Conservation (phyloP, 768 basidiomycete genomes). For the Collybia nuda region DNA sequence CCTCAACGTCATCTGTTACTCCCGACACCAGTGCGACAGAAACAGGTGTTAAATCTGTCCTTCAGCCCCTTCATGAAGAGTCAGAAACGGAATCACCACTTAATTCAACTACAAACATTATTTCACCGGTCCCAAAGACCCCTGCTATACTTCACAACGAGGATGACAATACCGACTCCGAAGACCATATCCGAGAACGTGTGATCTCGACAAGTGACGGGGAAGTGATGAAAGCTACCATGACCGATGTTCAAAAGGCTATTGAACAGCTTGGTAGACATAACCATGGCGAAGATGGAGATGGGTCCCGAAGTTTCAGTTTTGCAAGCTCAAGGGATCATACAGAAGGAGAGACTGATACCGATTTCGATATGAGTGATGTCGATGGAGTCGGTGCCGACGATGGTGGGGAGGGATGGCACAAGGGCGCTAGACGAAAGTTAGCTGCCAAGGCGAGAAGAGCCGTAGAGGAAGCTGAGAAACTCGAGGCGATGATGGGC, state of each 20-base stretch:
- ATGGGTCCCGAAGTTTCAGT: conserved; percentile 71
- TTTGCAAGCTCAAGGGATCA: conserved; percentile 69
- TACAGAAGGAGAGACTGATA: conserved; percentile 58
- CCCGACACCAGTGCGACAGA: conserved; percentile 13
- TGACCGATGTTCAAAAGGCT: conserved; percentile 89
- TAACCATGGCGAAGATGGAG: conserved; percentile 35
- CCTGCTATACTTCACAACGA: conserved; percentile 28
- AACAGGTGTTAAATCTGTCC: conserved; percentile 18
- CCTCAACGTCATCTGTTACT: conserved; percentile 21
- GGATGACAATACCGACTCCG: conserved; percentile 20
- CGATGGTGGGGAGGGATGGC: conserved; percentile 51
- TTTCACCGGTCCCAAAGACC: conserved; percentile 35
- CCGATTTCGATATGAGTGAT: conserved; percentile 48
- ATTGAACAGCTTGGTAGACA: conserved; percentile 79
- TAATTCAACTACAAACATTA: conserved; percentile 18
- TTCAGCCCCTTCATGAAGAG: conserved; percentile 50
- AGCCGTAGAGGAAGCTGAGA: conserved; percentile 58
- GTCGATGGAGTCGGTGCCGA: conserved; percentile 37
- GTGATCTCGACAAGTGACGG: conserved; percentile 28
- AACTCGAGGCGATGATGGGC: conserved; percentile 40
- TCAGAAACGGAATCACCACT: conserved; percentile 36
- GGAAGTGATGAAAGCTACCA: conserved; percentile 80
- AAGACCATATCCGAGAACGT: conserved; percentile 16
- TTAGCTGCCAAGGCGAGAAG: conserved; percentile 69
- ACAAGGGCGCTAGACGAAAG: conserved; percentile 61